Evolutionary conservation across 2,329 filamentous ascomycete genomes (phyloP), one percentile per base, ranked within the genome.

Genomic region (Talaromyces amestolkiae): DNA sequence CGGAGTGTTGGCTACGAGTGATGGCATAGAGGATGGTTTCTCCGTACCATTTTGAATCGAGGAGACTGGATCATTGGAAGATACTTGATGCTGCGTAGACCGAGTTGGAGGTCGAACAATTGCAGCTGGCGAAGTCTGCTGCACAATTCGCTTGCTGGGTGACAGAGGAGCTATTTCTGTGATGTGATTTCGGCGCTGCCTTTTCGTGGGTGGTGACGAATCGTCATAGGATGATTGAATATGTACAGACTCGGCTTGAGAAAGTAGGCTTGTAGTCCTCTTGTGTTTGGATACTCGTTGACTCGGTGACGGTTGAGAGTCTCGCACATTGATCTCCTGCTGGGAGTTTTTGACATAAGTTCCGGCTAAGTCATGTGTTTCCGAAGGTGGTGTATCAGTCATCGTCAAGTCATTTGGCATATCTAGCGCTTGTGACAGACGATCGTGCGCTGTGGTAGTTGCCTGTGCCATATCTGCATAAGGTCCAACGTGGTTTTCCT

Each of bases 401-500:
- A 66, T 63, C 31, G 69, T 65, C 43, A 67, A 68, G 43, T 68
- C 69, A 2, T 67, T 67, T 45, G 74, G 69, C 27, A 77, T 62
- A 47, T 74, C 72, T 35, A 80, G 72, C 19, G 68, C 74, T 58
- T 78, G 76, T 3, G 78, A 80, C 53, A 79, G 72, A 4, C 77
- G 75, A 63, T 75, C 73, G 64, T 80, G 78, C 9, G 77, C 74
- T 66, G 68, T 73, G 61, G 72, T 69, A 3, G 76, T 71, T 10
- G 75, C 73, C 64, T 71, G 70, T 3, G 75, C 70, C 27, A 72
- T 67, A 33, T 73, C 70, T 43, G 71, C 64, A 27, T 71, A 69
- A 22, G 69, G 69, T 49, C 71, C 73, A 33, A 76, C 70, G 63
- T 76, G 75, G 59, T 83, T 83, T 68, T 83, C 81, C 68, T 83